phyloP scores from a whole-genome alignment of 257 asterid species.

The Asclepias syriaca region DNA sequence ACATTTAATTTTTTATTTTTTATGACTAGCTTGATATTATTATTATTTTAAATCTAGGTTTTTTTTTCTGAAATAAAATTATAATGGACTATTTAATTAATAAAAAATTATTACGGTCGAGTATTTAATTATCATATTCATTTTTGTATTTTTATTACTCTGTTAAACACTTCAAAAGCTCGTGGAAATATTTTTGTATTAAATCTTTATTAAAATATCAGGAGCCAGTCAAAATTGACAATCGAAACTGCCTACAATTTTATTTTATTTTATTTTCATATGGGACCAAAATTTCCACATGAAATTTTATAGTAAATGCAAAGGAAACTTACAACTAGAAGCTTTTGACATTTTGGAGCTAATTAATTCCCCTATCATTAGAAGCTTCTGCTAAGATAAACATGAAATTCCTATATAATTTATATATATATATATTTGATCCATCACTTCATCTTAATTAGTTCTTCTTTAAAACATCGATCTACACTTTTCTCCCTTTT shows the following conservation, averaged over 20 bases:
- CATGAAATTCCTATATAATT: too few species aligned
- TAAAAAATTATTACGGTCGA: too few species aligned
- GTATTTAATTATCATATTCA: too few species aligned
- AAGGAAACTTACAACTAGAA: background rate
- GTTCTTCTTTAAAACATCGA: too few species aligned
- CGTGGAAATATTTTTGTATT: background rate
- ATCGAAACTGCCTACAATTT: background rate
- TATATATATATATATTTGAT: too few species aligned
- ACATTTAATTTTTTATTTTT: background rate
- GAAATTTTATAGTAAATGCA: background rate
- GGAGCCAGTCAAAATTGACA: background rate
- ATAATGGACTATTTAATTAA: too few species aligned
- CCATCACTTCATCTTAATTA: background rate
- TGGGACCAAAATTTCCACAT: background rate
- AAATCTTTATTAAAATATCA: too few species aligned
- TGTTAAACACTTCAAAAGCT: background rate
- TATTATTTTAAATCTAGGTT: too few species aligned
- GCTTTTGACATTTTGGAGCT: background rate
- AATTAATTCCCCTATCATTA: background rate
- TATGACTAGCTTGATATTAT: too few species aligned
- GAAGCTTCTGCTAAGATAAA: too few species aligned
- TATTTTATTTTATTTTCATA: background rate
- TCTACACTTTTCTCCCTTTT: background rate
- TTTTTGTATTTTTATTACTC: too few species aligned
- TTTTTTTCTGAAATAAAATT: too few species aligned